phyloP scores from a whole-genome alignment of 208 protist species.

The Endotrypanum monterogeii region DNA sequence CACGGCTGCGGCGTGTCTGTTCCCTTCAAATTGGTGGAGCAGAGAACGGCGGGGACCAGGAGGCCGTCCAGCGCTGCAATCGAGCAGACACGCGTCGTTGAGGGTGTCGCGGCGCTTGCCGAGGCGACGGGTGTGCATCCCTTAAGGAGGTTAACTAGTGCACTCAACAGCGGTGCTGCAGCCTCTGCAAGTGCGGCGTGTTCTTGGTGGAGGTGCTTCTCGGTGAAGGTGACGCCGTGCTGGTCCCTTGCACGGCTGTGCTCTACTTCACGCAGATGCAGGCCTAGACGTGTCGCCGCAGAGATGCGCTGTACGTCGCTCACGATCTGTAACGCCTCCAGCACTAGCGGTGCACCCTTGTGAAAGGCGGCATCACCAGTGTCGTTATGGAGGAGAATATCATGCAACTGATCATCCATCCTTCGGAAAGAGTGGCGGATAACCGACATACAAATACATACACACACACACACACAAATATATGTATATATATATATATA shows the following conservation, averaged over 20 bases:
- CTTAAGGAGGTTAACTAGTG: constrained; percentile 15
- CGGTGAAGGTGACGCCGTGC: constrained; percentile 20
- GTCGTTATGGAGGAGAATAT: constrained; percentile 70
- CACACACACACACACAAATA: too few relatives aligned
- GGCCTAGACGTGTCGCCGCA: constrained; percentile 29
- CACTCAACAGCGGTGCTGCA: constrained; percentile 13
- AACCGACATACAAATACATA: too few relatives aligned
- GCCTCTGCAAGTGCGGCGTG: constrained; percentile 12
- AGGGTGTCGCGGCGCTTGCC: neutral
- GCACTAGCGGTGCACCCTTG: constrained; percentile 54
- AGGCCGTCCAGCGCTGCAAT: constrained; percentile 23
- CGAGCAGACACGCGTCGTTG: neutral
- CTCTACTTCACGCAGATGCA: constrained; percentile 26
- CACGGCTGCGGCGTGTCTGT: neutral
- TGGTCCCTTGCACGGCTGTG: constrained; percentile 6
- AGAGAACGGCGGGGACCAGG: constrained; percentile 6
- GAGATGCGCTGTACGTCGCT: constrained; percentile 37
- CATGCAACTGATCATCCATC: constrained; percentile 58
- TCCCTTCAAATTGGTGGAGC: neutral
- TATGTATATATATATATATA: too few relatives aligned
- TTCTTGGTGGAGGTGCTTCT: constrained; percentile 26
- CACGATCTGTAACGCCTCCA: constrained; percentile 60
- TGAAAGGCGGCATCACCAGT: constrained; percentile 59
- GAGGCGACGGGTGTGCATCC: neutral
- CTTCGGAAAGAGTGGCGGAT: neutral